Evolutionary conservation across 2,329 filamentous ascomycete species (phyloP).

Genomic region (Helminthosporium solani): DNA sequence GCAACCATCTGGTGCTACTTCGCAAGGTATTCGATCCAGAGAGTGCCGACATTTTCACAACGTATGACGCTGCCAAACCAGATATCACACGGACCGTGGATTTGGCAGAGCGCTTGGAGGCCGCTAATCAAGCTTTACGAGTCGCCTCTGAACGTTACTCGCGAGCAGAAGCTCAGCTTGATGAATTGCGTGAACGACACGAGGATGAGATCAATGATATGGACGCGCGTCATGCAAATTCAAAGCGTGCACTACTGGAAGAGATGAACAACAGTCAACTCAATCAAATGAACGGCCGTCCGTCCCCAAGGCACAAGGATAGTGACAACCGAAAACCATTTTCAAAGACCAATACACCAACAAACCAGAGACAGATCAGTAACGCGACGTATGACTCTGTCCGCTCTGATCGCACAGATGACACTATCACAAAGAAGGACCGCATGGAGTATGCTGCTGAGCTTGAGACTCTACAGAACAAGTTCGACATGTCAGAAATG

Average conservation of each 20-base stretch:
- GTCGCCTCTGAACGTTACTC: slow-evolving; percentile 77
- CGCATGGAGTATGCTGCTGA: slow-evolving; percentile 89
- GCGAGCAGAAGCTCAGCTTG: slow-evolving; percentile 80
- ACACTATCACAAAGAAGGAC: slow-evolving; percentile 80
- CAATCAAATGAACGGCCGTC: slow-evolving; percentile 49
- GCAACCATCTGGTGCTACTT: slow-evolving; percentile 76
- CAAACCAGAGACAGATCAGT: slow-evolving; percentile 64
- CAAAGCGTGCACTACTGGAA: slow-evolving; percentile 75
- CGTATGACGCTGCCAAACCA: slow-evolving; percentile 68
- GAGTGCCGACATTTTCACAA: slow-evolving; percentile 62
- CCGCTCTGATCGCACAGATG: slow-evolving; percentile 80
- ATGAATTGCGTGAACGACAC: slow-evolving; percentile 72
- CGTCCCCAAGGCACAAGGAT: slow-evolving; percentile 71
- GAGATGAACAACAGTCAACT: slow-evolving; percentile 85
- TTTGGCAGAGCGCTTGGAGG: slow-evolving; percentile 81
- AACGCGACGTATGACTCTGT: slow-evolving; percentile 73
- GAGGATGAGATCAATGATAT: slow-evolving; percentile 69
- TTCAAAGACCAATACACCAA: slow-evolving; percentile 77
- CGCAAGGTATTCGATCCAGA: slow-evolving; percentile 85
- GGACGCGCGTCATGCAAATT: slow-evolving; percentile 60
- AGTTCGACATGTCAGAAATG: slow-evolving; percentile 92
- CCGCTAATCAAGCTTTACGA: slow-evolving; percentile 82
- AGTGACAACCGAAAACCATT: slow-evolving; percentile 62
- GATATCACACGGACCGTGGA: slow-evolving; percentile 68
- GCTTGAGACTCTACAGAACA: slow-evolving; percentile 88